Evolutionary conservation across 1,284 basidiomycete species (phyloP).

Genomic region (Leccinum ponderosum): DNA sequence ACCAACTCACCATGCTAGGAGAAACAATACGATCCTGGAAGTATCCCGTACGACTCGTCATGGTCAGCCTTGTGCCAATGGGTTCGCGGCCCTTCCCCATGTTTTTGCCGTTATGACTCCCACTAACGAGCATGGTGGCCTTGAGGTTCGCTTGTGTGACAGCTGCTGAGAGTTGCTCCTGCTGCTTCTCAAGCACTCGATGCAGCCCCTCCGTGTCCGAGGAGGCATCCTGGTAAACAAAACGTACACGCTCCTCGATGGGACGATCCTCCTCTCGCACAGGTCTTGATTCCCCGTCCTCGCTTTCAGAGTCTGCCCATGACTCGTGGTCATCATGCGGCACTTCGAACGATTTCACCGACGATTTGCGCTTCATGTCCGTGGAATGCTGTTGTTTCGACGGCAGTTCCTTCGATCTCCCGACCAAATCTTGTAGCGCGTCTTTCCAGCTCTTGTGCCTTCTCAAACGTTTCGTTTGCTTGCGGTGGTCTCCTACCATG

Average conservation of each 20-base stretch:
- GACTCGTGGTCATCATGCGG: slow-evolving; percentile 41
- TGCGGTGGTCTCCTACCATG: slow-evolving; percentile 74
- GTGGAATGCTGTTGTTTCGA: slow-evolving; percentile 11
- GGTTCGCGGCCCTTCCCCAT: slow-evolving; percentile 45
- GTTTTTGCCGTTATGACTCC: slow-evolving; percentile 29
- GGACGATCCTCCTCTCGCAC: slow-evolving; percentile 61
- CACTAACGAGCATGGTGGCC: slow-evolving; percentile 36
- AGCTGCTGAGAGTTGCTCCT: slow-evolving; percentile 49
- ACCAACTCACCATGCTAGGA: slow-evolving; percentile 79
- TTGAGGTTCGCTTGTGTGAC: slow-evolving; percentile 49
- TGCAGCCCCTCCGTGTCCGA: slow-evolving; percentile 20
- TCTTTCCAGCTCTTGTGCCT: slow-evolving; percentile 61
- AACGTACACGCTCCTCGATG: slow-evolving; percentile 61
- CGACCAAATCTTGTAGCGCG: slow-evolving; percentile 46
- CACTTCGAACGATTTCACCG: slow-evolving; percentile 27
- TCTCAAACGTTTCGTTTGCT: slow-evolving; percentile 43
- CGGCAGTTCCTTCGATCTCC: slow-evolving; percentile 26
- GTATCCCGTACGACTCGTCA: slow-evolving; percentile 94
- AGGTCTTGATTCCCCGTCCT: slow-evolving; percentile 46
- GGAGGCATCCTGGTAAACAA: slow-evolving; percentile 40
- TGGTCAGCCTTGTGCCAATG: slow-evolving; percentile 86
- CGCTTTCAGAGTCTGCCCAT: slow-evolving; percentile 55
- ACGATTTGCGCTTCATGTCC: slow-evolving; percentile 31
- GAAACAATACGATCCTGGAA: slow-evolving; percentile 92
- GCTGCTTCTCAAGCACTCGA: slow-evolving; percentile 46